Base-by-base conservation (phyloP, 352 stramenopile genomes). In the Globisporangium rhizosaccharum region DNA sequence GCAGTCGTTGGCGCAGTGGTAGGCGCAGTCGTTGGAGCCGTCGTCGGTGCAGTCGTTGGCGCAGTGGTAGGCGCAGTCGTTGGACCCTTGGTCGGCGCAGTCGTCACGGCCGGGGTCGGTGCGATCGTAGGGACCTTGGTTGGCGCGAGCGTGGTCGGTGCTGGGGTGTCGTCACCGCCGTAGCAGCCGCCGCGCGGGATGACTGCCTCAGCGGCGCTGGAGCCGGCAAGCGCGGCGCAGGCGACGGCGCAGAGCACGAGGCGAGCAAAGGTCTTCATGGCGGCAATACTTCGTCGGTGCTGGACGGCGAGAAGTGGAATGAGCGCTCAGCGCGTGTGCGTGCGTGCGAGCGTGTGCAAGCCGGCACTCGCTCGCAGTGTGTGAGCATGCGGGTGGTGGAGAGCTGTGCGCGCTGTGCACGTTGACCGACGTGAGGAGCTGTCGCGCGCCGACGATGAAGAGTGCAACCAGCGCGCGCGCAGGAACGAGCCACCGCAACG, bases 161-260 rank as follows among this genome's bases (percentile, higher is more conserved):
- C n/a, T n/a, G 37, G 41, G 7, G 53, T 51, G 25, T 51, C 58
- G 30, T 59, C 58, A 9, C 50, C 58, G 44, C 47, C 47, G 54
- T 58, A 46, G 53, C 51, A 57, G 36, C 57, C 30, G 18, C 50
- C 25, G 45, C 56, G 33, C n/a, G 55, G 55, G 36, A 61, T 61
- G 30, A 61, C 55, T 44, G 53, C 55, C 26, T 53, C 55, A 10
- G 36, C 15, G 54, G 23, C 20, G 53, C 44, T 42, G 28, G 50
- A 30, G 23, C 41, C 26, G 18, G 56, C 33, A 26, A 62, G n/a
- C 36, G 56, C 41, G n/a, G 26, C 49, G 41, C 17, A 57, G 47
- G 57, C 36, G 49, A 52, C 49, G 37, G 57, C 57, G 14, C 57
- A 62, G 26, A 62, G 48, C 17, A 46, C 57, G 36, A 62, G 57